A percentile compares a stretch with the other conserved stretches of the same genome.
Conservation (phyloP, 2,329 filamentous ascomycete species). For the Aspergillus phoenicis region DNA sequence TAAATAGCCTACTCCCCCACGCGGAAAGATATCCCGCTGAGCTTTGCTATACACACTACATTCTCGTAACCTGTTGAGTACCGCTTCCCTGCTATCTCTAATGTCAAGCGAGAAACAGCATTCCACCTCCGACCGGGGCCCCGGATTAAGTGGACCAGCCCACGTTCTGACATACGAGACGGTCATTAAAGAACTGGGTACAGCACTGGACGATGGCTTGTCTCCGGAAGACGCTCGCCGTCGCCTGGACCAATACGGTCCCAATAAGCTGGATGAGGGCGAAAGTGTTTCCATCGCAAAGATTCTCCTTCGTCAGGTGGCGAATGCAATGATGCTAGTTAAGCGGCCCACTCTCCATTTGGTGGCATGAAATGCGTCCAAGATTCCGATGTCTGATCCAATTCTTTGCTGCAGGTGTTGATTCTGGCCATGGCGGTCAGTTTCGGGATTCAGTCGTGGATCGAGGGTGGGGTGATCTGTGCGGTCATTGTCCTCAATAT, state of each 20-base stretch:
- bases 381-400: neutral
- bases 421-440: slow-evolving; percentile 72
- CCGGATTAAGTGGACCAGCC: too few species aligned
- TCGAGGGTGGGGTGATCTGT: slow-evolving; percentile 62
- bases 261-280: slow-evolving; percentile 67
- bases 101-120: too few species aligned
- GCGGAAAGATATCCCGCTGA: too few species aligned
- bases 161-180: too few species aligned
- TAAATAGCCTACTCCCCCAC: too few species aligned
- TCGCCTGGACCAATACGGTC: slow-evolving; percentile 39
- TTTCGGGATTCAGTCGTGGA: slow-evolving; percentile 59
- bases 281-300: slow-evolving; percentile 69
- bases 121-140: too few species aligned
- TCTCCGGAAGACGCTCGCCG: too few species aligned
- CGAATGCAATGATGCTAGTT: slow-evolving; percentile 70
- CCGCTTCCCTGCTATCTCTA: too few species aligned
- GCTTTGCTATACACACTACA: too few species aligned
- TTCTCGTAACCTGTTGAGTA: too few species aligned
- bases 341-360: slow-evolving; percentile 21
- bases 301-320: slow-evolving; percentile 67
- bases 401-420: slow-evolving; percentile 59
- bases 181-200: too few species aligned
- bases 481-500: slow-evolving; percentile 63
- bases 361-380: neutral
- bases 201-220: too few species aligned